These are phyloP conservation scores for Rhazya stricta DNA, from an alignment of 257 asterid genomes.

Conservation along the genomic window DNA sequence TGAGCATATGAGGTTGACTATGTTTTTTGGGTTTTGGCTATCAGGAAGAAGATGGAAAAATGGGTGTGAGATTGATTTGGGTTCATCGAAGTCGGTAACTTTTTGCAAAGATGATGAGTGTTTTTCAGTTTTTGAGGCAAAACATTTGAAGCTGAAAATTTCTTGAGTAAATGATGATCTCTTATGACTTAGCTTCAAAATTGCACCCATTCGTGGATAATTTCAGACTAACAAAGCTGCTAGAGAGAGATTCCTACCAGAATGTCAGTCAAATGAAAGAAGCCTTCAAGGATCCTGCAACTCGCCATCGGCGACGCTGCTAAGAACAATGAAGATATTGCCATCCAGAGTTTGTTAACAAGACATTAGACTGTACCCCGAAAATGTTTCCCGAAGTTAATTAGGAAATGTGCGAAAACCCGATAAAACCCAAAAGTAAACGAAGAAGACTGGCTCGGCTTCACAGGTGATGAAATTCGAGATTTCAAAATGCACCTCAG, in stretches of 20 bases:
- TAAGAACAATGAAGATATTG: not conserved
- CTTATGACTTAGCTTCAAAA: not conserved
- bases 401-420: too few species aligned
- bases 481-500: too few species aligned
- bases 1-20: constrained; percentile 53
- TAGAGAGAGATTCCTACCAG: not conserved
- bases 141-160: not conserved
- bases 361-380: too few species aligned
- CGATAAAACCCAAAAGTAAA: too few species aligned
- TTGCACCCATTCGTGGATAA: not conserved
- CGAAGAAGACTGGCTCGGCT: too few species aligned
- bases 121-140: not conserved
- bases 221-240: not conserved
- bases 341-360: too few species aligned
- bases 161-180: not conserved
- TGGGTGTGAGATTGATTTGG: constrained; percentile 38
- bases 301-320: not conserved
- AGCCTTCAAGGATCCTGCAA: not conserved
- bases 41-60: constrained; percentile 60
- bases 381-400: too few species aligned
- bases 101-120: constrained; percentile 38
- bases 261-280: not conserved
- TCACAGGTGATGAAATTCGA: too few species aligned
- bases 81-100: constrained; percentile 7
- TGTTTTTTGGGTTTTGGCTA: constrained; percentile 61